Conservation (phyloP, 2,329 filamentous ascomycete genomes). For the Bipolaris bicolor region DNA sequence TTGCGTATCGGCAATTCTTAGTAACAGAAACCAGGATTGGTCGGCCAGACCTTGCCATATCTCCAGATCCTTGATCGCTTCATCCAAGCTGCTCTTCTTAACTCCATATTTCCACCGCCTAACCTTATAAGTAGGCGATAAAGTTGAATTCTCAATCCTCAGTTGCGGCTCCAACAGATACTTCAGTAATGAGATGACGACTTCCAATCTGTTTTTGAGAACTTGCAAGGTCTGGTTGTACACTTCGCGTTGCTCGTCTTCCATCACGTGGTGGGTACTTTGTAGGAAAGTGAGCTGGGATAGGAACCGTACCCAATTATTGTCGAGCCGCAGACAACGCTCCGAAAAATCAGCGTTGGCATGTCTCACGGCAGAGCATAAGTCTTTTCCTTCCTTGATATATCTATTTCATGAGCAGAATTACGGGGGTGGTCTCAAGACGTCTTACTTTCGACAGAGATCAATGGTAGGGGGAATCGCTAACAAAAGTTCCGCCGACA, state of each 20-base stretch:
- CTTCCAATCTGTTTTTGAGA: neutral
- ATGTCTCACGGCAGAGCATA: neutral
- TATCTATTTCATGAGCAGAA: neutral
- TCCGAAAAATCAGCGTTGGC: neutral
- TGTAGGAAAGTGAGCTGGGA: neutral
- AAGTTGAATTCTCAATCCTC: neutral
- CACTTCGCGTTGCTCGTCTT: neutral
- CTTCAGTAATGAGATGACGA: neutral
- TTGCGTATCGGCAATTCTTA: constrained; percentile 15
- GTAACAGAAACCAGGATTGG: constrained; percentile 21
- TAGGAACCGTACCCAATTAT: neutral
- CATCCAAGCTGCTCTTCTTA: neutral
- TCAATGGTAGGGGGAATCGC: neutral
- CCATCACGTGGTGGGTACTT: neutral
- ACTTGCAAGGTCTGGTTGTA: neutral
- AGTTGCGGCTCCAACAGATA: neutral
- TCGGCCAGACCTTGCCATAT: constrained; percentile 22
- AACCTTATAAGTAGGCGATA: neutral
- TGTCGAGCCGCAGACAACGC: neutral
- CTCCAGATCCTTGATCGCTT: constrained; percentile 1
- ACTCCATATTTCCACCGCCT: neutral
- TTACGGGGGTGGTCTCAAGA: neutral
- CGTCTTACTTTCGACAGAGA: neutral
- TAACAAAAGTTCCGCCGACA: neutral
- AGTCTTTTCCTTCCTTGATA: neutral